A percentile compares a stretch with the other conserved stretches of the same genome.
phyloP scores from a whole-genome alignment of 2,329 filamentous ascomycete species.

The Plenodomus tracheiphilus region DNA sequence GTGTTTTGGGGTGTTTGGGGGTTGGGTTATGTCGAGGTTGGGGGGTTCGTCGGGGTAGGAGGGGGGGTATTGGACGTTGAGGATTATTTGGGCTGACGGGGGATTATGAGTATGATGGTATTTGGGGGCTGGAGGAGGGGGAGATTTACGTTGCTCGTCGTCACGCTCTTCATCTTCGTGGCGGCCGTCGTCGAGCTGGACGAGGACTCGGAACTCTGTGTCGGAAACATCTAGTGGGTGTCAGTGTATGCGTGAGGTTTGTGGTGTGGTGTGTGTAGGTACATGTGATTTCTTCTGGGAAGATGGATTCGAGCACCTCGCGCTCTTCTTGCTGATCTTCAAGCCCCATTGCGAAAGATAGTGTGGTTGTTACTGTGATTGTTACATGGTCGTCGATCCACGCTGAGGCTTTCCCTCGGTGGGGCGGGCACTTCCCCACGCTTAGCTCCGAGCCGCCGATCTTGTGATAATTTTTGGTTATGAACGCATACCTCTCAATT shows the following conservation, averaged over 20 bases:
- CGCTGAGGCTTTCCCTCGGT: conserved; percentile 16
- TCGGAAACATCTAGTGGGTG: conserved; percentile 76
- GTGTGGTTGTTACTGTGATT: background rate
- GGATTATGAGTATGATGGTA: conserved; percentile 2
- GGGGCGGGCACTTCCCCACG: conserved; percentile 27
- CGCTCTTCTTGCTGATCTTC: conserved; percentile 96
- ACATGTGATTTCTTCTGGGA: conserved; percentile 96
- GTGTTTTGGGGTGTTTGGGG: conserved; percentile 70
- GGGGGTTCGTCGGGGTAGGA: conserved; percentile 89
- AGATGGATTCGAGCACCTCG: conserved; percentile 97
- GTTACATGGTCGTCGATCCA: conserved; percentile 3
- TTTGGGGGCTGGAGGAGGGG: background rate
- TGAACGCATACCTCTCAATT: conserved; percentile 2
- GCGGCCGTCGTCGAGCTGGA: conserved; percentile 74
- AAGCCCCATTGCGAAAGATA: conserved; percentile 48
- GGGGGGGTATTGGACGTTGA: conserved; percentile 87
- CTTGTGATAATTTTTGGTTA: conserved; percentile 26
- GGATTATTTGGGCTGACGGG: conserved; percentile 65
- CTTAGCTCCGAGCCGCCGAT: conserved; percentile 21
- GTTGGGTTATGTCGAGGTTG: conserved; percentile 74
- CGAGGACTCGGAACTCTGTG: conserved; percentile 81
- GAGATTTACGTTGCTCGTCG: conserved; percentile 54
- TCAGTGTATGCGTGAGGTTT: conserved; percentile 14
- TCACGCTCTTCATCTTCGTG: conserved; percentile 59
- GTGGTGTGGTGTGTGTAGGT: conserved; percentile 3